These are phyloP conservation scores for Raddia distichophylla DNA, from an alignment of 176 grass and related monocot genomes.

Conservation along the genomic window DNA sequence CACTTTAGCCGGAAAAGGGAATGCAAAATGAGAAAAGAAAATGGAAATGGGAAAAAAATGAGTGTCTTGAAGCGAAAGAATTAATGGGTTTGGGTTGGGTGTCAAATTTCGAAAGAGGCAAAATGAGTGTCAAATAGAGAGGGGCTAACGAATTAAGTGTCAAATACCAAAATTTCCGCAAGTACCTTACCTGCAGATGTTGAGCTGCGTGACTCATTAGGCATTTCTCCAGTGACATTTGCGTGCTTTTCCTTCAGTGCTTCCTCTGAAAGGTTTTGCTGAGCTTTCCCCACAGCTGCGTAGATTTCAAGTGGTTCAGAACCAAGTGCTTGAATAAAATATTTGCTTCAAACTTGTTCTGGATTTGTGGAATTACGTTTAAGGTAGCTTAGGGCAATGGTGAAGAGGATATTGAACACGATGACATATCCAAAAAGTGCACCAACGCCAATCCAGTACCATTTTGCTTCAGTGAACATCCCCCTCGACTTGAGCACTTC, in stretches of 20 bases:
- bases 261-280: constrained; percentile 60
- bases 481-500: constrained; percentile 54
- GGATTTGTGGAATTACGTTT: constrained; percentile 47
- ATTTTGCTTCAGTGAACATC: constrained; percentile 58
- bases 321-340: constrained; percentile 33
- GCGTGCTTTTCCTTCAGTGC: constrained; percentile 65
- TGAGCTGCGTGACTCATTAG: constrained; percentile 9
- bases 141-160: too few species aligned
- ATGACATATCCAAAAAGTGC: constrained; percentile 60
- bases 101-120: too few species aligned
- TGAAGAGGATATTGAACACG: constrained; percentile 67
- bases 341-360: constrained; percentile 6
- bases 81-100: too few species aligned
- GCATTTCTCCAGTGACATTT: constrained; percentile 58
- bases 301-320: constrained; percentile 24
- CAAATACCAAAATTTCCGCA: neutral
- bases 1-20: too few species aligned
- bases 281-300: constrained; percentile 55
- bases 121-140: too few species aligned
- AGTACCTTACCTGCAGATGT: constrained; percentile 34
- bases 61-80: too few species aligned
- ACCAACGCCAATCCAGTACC: constrained; percentile 71
- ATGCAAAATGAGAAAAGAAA: too few species aligned
- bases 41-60: too few species aligned
- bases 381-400: constrained; percentile 54